Evolutionary conservation across 257 asterid species (phyloP).

Genomic region (Voacanga thouarsii): DNA sequence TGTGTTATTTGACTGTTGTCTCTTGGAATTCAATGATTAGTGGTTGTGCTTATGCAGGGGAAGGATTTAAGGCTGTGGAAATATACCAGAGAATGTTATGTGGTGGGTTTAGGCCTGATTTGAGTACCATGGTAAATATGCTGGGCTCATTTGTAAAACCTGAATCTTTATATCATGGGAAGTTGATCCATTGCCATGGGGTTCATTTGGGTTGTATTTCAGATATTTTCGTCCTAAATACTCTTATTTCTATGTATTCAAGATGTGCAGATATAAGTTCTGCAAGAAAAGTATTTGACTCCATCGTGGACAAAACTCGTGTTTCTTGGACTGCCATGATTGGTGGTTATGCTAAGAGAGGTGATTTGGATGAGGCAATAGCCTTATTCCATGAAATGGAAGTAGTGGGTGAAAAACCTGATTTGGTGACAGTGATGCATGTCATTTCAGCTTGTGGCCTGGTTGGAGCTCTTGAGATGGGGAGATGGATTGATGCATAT

Average conservation of each 20-base stretch:
- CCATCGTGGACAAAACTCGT: constrained; percentile 40
- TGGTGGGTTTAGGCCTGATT: constrained; percentile 46
- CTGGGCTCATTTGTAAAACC: constrained; percentile 44
- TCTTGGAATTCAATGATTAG: constrained; percentile 73
- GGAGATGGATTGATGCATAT: constrained; percentile 55
- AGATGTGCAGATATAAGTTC: constrained; percentile 52
- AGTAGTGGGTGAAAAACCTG: constrained; percentile 55
- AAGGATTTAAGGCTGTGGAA: constrained; percentile 38
- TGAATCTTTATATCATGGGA: constrained; percentile 35
- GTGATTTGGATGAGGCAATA: constrained; percentile 49
- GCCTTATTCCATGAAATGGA: constrained; percentile 54
- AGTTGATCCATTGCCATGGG: constrained; percentile 52
- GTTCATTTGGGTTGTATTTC: constrained; percentile 43
- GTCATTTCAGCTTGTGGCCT: constrained; percentile 63
- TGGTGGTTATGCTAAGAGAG: constrained; percentile 53
- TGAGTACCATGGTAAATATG: constrained; percentile 53
- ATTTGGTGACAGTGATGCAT: constrained; percentile 50
- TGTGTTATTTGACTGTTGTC: constrained; percentile 34
- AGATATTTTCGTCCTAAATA: constrained; percentile 45
- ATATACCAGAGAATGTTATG: constrained; percentile 44
- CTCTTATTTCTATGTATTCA: constrained; percentile 60
- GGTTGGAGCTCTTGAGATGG: constrained; percentile 57
- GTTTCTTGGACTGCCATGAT: constrained; percentile 78
- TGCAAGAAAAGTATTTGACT: constrained; percentile 46
- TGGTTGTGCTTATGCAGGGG: constrained; percentile 46